Evolutionary conservation across 1,284 basidiomycete species (phyloP), one percentile per base, ranked within the genome.

Genomic region (Psilocybe mexicana): DNA sequence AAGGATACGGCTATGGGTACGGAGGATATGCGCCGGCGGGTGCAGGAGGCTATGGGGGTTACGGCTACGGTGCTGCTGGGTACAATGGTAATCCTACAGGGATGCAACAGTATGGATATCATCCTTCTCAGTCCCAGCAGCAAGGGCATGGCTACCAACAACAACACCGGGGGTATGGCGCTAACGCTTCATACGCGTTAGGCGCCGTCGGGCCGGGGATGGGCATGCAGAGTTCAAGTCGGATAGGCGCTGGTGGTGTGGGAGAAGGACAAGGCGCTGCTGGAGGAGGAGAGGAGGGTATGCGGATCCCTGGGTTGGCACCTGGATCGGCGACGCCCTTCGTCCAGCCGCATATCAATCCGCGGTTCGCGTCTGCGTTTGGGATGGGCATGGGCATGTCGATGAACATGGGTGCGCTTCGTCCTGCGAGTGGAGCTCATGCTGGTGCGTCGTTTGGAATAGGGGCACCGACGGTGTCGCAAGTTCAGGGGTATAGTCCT

Each of bases 321-420:
- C 26, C 54, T 8, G 26, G 73, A 12, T 12, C 35, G 12, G 35
- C 7, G 35, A 12, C 35, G 35, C 35, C 38, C 24, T 81, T 79
- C 47, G 77, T 91, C 18, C 89, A 90, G 63, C 90, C 90, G n/a
- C 90, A 92, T 67, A 89, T 91, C 63, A 91, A 92, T 69, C 90
- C 90, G 11, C 79, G 85, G 11, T 92, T 92, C 70, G 81, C 81
- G 26, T 80, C 81, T 47, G 71, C 73, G 35, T 83, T 87, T 63
- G 85, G 81, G 25, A 12, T 56, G 23, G 44, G 49, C 30, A 69
- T 84, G 53, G 44, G 12, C 18, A 18, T 18, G 18, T 18, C 18
- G 38, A 40, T 40, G n/a, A 12, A 12, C 38, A 12, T 40, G 38
- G n/a, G n/a, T n/a, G 38, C 14, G 10, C 4, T 6, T 40, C 6